phyloP scores from a whole-genome alignment of 306 rosid species.

The Lithocarpus polystachyus region DNA sequence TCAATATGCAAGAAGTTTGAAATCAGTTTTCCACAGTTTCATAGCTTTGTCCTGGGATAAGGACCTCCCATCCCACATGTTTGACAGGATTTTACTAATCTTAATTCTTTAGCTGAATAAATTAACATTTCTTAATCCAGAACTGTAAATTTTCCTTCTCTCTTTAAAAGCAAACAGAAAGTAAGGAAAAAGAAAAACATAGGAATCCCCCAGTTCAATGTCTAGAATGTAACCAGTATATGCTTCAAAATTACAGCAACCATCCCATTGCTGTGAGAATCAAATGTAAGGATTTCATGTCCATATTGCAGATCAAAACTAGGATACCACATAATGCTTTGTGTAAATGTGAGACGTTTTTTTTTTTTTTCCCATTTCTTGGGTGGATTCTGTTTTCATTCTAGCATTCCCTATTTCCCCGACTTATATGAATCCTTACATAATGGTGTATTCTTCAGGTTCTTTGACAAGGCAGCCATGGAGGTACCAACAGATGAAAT shows the following conservation, averaged over 20 bases:
- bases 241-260: not conserved
- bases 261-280: not conserved
- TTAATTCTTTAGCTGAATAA: not conserved
- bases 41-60: not conserved
- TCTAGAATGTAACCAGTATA: not conserved
- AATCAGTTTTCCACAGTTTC: not conserved
- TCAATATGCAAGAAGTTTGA: not conserved
- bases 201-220: not conserved
- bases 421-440: not conserved
- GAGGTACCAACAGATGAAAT: constrained; percentile 27
- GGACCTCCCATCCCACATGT: not conserved
- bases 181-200: not conserved
- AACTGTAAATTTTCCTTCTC: not conserved
- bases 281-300: not conserved
- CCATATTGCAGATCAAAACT: not conserved
- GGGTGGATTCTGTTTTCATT: not conserved
- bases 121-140: not conserved
- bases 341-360: not conserved
- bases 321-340: not conserved
- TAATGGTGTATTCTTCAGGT: constrained; percentile 37
- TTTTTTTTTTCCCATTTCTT: not conserved
- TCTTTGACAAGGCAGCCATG: constrained; percentile 94
- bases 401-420: not conserved
- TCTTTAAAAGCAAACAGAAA: not conserved
- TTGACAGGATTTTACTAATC: not conserved